Percentiles rank a stretch among this genome's conserved stretches.
These are phyloP conservation scores for Posidonia oceanica DNA, from an alignment of 116 monocot species.

Conservation along the genomic window DNA sequence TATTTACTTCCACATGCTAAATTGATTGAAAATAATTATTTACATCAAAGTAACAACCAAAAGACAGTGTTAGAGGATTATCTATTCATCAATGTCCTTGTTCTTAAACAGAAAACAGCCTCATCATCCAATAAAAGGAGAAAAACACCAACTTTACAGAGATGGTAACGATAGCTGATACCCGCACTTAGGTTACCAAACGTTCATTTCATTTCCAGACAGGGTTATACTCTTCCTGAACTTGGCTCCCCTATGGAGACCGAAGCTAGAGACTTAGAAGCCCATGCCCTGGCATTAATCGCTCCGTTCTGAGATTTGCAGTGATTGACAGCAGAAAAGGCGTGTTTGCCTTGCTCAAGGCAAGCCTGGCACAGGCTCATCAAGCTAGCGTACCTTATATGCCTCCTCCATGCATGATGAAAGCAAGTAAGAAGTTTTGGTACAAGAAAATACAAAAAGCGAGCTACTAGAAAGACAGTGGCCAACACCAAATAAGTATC, in stretches of 20 bases:
- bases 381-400: slow-evolving; percentile 23
- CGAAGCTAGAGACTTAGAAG: slow-evolving; percentile 68
- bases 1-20: no score
- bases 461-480: slow-evolving; percentile 35
- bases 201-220: slow-evolving; percentile 8
- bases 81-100: no score
- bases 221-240: slow-evolving; percentile 10
- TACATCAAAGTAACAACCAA: no score
- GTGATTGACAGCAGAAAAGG: slow-evolving; percentile 19
- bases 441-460: slow-evolving; percentile 37
- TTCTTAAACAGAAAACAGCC: no score
- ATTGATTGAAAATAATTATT: no score
- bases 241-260: slow-evolving; percentile 73
- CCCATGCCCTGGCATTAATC: slow-evolving; percentile 60
- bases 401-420: slow-evolving; percentile 41
- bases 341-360: slow-evolving; percentile 34
- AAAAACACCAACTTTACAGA: no score
- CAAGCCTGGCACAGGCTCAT: slow-evolving; percentile 17
- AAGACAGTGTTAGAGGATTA: no score
- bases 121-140: no score
- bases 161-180: no score
- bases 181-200: no score
- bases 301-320: slow-evolving; percentile 59
- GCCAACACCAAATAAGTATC: slow-evolving; percentile 74
- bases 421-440: slow-evolving; percentile 45